These are phyloP conservation scores for Rhizopogon vulgaris DNA, from an alignment of 768 basidiomycete species.

Conservation along the genomic window DNA sequence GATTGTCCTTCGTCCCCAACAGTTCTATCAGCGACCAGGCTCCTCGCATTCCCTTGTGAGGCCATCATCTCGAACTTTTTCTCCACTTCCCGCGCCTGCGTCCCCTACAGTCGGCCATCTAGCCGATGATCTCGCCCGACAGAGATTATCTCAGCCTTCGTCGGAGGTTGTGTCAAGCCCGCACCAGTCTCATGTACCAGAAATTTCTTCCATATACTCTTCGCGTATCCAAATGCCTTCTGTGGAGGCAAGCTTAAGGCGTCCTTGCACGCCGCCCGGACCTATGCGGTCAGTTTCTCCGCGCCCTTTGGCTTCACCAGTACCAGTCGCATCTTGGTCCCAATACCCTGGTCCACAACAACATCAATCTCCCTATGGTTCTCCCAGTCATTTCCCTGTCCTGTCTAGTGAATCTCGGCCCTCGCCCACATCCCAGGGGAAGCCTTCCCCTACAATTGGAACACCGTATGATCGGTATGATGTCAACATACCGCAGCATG, in stretches of 20 bases:
- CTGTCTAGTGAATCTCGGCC: neutral
- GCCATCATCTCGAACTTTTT: neutral
- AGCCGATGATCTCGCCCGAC: constrained; percentile 32
- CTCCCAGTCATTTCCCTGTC: neutral
- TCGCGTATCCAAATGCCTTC: constrained; percentile 30
- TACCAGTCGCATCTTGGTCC: neutral
- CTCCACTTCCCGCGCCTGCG: neutral
- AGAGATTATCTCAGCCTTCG: constrained; percentile 25
- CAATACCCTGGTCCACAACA: neutral
- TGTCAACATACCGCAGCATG: neutral
- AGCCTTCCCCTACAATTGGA: neutral
- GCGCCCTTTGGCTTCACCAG: constrained; percentile 9
- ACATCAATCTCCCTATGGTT: neutral
- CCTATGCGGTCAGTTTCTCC: constrained; percentile 15
- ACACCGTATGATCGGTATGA: neutral
- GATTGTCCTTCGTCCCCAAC: constrained; percentile 1
- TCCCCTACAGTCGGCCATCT: constrained; percentile 23
- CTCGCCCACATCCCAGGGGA: neutral
- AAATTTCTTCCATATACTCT: constrained; percentile 38
- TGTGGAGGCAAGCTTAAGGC: constrained; percentile 9
- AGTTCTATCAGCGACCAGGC: neutral
- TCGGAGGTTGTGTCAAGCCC: neutral
- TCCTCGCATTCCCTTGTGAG: neutral
- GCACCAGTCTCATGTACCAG: neutral
- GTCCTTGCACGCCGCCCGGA: constrained; percentile 4